Evolutionary conservation across 2,329 filamentous ascomycete species (phyloP), one percentile per base, ranked within the genome.

Genomic region (Microdochium bolleyi): DNA sequence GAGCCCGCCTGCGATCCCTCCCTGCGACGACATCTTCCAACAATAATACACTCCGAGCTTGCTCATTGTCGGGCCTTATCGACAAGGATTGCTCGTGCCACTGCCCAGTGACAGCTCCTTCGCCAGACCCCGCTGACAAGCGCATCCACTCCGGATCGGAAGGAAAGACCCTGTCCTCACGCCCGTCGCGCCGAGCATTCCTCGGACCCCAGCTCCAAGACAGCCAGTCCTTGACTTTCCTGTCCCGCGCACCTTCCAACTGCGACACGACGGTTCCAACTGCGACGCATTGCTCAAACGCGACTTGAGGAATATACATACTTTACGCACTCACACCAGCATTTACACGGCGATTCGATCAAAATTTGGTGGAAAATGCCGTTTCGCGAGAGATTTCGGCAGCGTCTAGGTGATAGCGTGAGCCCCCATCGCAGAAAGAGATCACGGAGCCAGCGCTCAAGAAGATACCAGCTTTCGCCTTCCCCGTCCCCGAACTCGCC

Each of bases 401-500:
- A 64, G 49, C 62, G 62, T 50, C 60, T 66, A 48, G 61, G 64
- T 61, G 63, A 66, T 44, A 67, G 64, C 58, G 65, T 67, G 58
- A 63, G 65, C 59, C 55, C 55, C 51, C 55, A 49, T 16, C 41
- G 49, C 30, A 55, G 55, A 56, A 32, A 37, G 24, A 56, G 53
- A 53, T 56, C 53, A 34, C 55, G 57, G 51, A 55, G 51, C 52
- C 54, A 55, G 21, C 56, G 60, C 62, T 61, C 57, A 65, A 59
- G 57, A 60, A 58, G 50, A 55, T 53, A 50, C 16, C 60, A 66
- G 64, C 57, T 65, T 24, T 66, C 65, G 27, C 64, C 64, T 5
- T 60, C 64, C 10, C 64, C 62, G n/a, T 70, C 70, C 2, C 67
- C 72, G 1, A 66, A 67, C 46, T 62, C 70, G 44, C 65, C 72